A percentile compares a stretch with the other conserved stretches of the same genome.
These are phyloP conservation scores for Arthrobotrys sinensis DNA, from an alignment of 2,329 filamentous ascomycete genomes.

Conservation along the genomic window DNA sequence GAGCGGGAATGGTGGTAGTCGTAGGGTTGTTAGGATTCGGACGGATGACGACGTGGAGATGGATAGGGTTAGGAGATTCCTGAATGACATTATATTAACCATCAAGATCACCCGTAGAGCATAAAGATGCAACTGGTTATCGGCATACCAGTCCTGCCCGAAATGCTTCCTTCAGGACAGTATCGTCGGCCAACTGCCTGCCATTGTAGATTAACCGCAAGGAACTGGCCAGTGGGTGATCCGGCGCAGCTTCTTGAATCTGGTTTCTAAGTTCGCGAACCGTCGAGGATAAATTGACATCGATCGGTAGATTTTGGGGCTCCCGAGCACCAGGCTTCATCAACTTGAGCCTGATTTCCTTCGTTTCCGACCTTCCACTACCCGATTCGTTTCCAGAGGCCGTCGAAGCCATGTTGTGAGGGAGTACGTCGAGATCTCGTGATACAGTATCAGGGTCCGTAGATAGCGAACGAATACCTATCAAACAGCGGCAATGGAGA, in stretches of 20 bases:
- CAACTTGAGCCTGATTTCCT: constrained; percentile 31
- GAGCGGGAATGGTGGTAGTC: constrained; percentile 12
- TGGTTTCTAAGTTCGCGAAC: constrained; percentile 37
- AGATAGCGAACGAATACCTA: too few relatives aligned
- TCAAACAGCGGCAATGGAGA: too few relatives aligned
- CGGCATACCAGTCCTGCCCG: constrained; percentile 22
- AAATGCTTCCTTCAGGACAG: constrained; percentile 30
- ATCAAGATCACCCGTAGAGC: background rate
- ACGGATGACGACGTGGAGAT: constrained; percentile 45
- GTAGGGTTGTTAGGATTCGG: constrained; percentile 9
- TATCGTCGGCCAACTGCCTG: constrained; percentile 40
- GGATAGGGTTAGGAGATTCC: constrained; percentile 19
- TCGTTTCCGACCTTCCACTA: background rate
- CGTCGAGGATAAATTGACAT: constrained; percentile 34
- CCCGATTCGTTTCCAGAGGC: background rate
- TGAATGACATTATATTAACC: background rate
- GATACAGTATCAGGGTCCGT: background rate
- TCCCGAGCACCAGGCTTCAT: constrained; percentile 34
- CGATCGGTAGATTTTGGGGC: constrained; percentile 2
- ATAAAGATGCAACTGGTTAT: background rate
- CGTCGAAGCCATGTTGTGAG: constrained; percentile 32
- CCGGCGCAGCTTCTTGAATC: constrained; percentile 19
- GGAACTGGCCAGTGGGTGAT: constrained; percentile 4
- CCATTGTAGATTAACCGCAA: constrained; percentile 44
- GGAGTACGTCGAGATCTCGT: background rate